Evolutionary conservation across 192 early-diverging fungal species (phyloP), one percentile per base, ranked within the genome.

Genomic region (Entrophospora sp.): DNA sequence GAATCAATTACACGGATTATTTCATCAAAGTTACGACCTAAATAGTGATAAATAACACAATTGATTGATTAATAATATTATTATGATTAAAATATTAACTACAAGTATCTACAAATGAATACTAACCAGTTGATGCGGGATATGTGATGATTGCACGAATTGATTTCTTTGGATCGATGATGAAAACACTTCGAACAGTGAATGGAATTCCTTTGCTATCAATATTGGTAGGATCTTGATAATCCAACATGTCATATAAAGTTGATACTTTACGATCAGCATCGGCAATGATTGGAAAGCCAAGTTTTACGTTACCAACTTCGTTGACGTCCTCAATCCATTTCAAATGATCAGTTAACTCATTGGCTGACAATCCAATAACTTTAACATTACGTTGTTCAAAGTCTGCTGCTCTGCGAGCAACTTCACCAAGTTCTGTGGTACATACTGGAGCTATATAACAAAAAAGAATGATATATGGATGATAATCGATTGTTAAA

Each of bases 181-280:
- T 81, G 78, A 98, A 98, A 28, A 98, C 94, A 28, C 89, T 89
- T 58, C 96, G 89, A 57, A 98, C 92, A 37, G 94, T 98, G 72
- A 94, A 89, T 5, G 94, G 94, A 68, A 98, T 83, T 57, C 96
- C 96, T 67, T 83, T 83, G 67, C 70, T 73, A 69, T 91, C 90
- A 34, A 94, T 81, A 75, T 98, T 96, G 66, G 93, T 89, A 24
- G 87, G 70, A 75, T 98, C 94, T 75, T 95, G 90, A 72, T 89
- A 84, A 71, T 98, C 96, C 63, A 98, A 83, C 96, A 98, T 98
- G 70, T 94, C 93, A 81, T 98, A 98, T 48, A 94, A 82, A 10
- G 84, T 81, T 12, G 96, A 89, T 31, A 98, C 84, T 53, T 85
- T 74, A 71, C 94, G 89, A 60, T 87, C 81, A 36, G 80, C 82